Evolutionary conservation across 352 stramenopile genomes (phyloP), one percentile per base, ranked within the genome.

Genomic region (Pythium biforme): DNA sequence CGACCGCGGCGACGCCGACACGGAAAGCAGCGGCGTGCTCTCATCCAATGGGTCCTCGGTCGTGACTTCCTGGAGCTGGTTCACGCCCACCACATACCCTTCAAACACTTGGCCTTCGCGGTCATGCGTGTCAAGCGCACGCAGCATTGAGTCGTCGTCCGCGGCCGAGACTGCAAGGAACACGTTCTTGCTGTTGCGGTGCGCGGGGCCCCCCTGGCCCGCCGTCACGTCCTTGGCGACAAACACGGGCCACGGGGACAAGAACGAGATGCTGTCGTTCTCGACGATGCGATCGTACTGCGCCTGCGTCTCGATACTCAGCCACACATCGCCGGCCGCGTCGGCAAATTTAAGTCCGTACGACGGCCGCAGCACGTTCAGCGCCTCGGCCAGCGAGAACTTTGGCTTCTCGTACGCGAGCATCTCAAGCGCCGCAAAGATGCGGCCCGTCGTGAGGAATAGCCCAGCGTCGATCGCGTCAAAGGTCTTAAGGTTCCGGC

Each of bases 351-450:
- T 91, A 7, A 93, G 53, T 20, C 82, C 82, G 58, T 90, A 91
- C 25, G 73, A 90, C 49, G 82, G 81, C 58, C 82, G 81, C 59
- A 93, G 52, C 31, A 92, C 81, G 72, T 91, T 93, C 20, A 93
- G 59, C n/a, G 84, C 84, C 47, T 93, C 84, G 3, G 84, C 84
- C 4, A 93, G 67, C n/a, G 84, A 93, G 63, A 91, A 93, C 68
- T 90, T 88, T 43, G 80, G 80, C 48, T 91, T 91, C 53, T 91
- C 78, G 49, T 90, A 90, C n/a, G 84, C 84, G 22, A 93, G 61
- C 75, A 90, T 83, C 67, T 93, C 80, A n/a, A 93, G 55, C 55
- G 84, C 84, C n/a, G 82, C 81, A 62, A 93, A 93, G 25, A 93
- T 76, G 4, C 77, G 68, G 0, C 64, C 72, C 0, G 84, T 91